A percentile compares a stretch with the other conserved stretches of the same genome.
Conservation (phyloP, 1,139 yeast genomes). For the Nadsonia commutata region DNA sequence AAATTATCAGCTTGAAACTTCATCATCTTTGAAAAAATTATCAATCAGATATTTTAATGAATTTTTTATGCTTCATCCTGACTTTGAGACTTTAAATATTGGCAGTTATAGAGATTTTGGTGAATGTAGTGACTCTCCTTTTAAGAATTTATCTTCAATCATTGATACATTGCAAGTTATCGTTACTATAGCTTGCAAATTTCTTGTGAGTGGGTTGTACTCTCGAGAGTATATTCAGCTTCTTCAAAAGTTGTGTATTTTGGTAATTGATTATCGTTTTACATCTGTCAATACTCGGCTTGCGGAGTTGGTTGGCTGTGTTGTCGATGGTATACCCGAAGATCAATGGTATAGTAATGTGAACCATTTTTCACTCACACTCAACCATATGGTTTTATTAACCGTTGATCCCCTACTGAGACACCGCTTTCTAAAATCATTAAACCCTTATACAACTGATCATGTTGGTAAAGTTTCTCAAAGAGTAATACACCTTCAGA, state of each 20-base stretch:
- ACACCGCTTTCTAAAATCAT: no score
- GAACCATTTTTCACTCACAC: background rate
- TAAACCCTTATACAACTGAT: no score
- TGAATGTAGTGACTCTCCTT: background rate
- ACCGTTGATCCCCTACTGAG: background rate
- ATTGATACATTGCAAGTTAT: background rate
- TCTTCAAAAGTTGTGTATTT: background rate
- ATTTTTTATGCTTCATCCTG: no score
- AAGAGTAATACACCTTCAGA: no score
- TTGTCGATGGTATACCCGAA: background rate
- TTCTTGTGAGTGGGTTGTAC: background rate
- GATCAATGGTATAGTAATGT: background rate
- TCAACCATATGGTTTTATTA: background rate
- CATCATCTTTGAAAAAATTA: background rate
- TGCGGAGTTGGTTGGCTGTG: background rate
- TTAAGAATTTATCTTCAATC: background rate
- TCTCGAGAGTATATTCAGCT: background rate
- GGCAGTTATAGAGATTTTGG: no score
- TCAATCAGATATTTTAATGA: background rate
- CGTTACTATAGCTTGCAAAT: background rate
- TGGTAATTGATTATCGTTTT: background rate
- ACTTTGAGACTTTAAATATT: no score
- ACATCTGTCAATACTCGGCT: background rate
- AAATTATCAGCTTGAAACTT: background rate
- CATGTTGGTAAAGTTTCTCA: no score